phyloP scores from a whole-genome alignment of 2,329 filamentous ascomycete genomes.

The Sporothrix variecibatus region DNA sequence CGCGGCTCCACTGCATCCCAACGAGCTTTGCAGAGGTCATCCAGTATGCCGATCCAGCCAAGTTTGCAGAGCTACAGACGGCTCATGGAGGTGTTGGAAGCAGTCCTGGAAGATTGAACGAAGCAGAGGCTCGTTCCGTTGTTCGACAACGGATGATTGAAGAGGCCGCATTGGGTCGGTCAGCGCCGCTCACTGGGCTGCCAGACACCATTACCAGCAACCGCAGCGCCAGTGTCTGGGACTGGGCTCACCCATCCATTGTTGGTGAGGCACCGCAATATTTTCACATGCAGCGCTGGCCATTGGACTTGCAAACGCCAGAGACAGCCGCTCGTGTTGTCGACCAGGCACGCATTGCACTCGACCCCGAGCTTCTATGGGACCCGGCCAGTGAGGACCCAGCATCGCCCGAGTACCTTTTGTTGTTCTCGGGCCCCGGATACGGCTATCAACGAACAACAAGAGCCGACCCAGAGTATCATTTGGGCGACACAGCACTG shows the following conservation, averaged over 20 bases:
- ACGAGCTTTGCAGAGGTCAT: conserved; percentile 38
- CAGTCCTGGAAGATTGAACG: conserved; percentile 12
- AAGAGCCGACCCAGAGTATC: conserved; percentile 37
- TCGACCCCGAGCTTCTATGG: conserved; percentile 32
- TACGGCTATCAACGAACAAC: conserved; percentile 33
- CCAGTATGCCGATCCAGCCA: conserved; percentile 37
- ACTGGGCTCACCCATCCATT: conserved; percentile 38
- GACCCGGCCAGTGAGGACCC: conserved; percentile 38
- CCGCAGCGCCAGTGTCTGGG: conserved; percentile 38
- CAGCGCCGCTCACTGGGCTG: conserved; percentile 43
- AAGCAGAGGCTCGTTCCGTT: conserved; percentile 33
- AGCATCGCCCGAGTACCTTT: conserved; percentile 30
- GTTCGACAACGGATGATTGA: conserved; percentile 46
- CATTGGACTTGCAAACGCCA: conserved; percentile 43
- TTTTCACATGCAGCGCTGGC: conserved; percentile 54
- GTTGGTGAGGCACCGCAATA: conserved; percentile 38
- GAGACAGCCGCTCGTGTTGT: conserved; percentile 32
- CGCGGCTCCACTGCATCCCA: conserved; percentile 20
- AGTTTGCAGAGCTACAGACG: conserved; percentile 13
- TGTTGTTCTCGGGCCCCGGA: conserved; percentile 30
- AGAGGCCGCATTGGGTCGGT: conserved; percentile 47
- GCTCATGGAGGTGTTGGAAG: neutral
- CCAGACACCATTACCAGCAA: conserved; percentile 22
- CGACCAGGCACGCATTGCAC: neutral
- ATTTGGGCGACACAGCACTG: conserved; percentile 43